A percentile compares a stretch with the other conserved stretches of the same genome.
Evolutionary conservation across 352 stramenopile species (phyloP).

Genomic region (Pythium angustatum): DNA sequence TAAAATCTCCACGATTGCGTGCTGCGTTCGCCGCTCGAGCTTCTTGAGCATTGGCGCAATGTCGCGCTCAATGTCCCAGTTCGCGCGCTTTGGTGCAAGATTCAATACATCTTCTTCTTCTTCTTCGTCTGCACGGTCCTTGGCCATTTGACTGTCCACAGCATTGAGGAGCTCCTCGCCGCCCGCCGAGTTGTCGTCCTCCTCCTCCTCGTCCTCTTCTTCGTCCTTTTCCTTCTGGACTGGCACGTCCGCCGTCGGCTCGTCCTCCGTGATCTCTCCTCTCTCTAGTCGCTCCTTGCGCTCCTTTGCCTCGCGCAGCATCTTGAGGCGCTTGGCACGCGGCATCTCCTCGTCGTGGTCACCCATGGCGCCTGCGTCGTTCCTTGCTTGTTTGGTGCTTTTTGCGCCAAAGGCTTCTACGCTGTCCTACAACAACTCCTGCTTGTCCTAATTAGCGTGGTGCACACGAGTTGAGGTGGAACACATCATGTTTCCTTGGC

Average conservation of each 20-base stretch:
- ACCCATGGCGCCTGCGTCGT: constrained; percentile 32
- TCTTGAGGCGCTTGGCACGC: constrained; percentile 82
- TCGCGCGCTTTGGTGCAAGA: constrained; percentile 80
- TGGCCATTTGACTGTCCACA: constrained; percentile 22
- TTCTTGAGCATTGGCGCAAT: constrained; percentile 88
- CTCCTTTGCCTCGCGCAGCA: constrained; percentile 80
- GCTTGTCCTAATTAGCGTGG: background rate
- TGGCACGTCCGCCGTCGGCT: constrained; percentile 13
- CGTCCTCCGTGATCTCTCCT: constrained; percentile 29
- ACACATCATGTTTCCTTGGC: background rate
- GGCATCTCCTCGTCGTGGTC: constrained; percentile 54
- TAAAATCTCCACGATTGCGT: constrained; percentile 85
- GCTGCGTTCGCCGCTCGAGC: constrained; percentile 82
- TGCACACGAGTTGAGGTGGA: background rate
- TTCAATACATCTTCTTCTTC: constrained; percentile 68
- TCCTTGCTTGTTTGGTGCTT: constrained; percentile 9
- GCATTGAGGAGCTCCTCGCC: constrained; percentile 18
- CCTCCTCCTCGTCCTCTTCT: constrained; percentile 22
- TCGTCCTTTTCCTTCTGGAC: constrained; percentile 7
- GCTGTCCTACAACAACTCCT: background rate
- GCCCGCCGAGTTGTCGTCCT: constrained; percentile 28
- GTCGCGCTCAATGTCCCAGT: constrained; percentile 88
- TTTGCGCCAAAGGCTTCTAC: background rate
- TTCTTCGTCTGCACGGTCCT: constrained; percentile 31
- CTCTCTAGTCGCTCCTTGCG: constrained; percentile 63